These are phyloP conservation scores for Naganishia onofrii DNA, from an alignment of 768 basidiomycete species.

Conservation along the genomic window DNA sequence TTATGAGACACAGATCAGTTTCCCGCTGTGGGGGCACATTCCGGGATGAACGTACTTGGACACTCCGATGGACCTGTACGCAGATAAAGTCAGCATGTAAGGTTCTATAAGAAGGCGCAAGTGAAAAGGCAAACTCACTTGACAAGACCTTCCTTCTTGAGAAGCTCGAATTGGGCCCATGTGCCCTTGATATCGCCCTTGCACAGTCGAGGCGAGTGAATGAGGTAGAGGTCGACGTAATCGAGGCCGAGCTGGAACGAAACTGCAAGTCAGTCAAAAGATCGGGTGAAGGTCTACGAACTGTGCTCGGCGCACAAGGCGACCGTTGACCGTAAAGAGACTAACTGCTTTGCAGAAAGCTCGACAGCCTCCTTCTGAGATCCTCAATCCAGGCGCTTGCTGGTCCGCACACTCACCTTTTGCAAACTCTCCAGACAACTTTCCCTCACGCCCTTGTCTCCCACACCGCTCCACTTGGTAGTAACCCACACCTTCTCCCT, in stretches of 20 bases:
- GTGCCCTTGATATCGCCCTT: constrained; percentile 27
- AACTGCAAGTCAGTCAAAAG: not conserved
- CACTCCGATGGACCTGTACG: constrained; percentile 53
- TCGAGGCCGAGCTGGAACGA: constrained; percentile 59
- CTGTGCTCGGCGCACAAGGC: not conserved
- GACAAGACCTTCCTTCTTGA: constrained; percentile 36
- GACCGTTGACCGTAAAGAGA: not conserved
- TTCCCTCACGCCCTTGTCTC: constrained; percentile 48
- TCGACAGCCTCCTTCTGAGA: not conserved
- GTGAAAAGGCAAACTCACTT: constrained; percentile 13
- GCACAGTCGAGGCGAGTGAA: constrained; percentile 58
- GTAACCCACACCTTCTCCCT: constrained; percentile 33
- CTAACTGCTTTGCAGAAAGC: no score
- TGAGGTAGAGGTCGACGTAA: constrained; percentile 68
- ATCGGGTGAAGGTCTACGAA: not conserved
- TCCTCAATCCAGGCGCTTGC: no score
- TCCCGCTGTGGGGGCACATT: not conserved
- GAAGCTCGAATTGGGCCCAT: constrained; percentile 29
- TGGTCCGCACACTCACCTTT: constrained; percentile 31
- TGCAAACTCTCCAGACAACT: constrained; percentile 23
- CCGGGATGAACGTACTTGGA: constrained; percentile 55
- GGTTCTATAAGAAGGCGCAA: not conserved
- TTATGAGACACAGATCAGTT: not conserved
- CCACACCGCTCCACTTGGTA: constrained; percentile 49
- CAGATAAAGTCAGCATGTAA: not conserved